Percentiles rank a stretch among this genome's conserved stretches.
These are phyloP conservation scores for Hyphopichia buzzinii DNA, from an alignment of 1,139 yeast genomes.

Conservation along the genomic window DNA sequence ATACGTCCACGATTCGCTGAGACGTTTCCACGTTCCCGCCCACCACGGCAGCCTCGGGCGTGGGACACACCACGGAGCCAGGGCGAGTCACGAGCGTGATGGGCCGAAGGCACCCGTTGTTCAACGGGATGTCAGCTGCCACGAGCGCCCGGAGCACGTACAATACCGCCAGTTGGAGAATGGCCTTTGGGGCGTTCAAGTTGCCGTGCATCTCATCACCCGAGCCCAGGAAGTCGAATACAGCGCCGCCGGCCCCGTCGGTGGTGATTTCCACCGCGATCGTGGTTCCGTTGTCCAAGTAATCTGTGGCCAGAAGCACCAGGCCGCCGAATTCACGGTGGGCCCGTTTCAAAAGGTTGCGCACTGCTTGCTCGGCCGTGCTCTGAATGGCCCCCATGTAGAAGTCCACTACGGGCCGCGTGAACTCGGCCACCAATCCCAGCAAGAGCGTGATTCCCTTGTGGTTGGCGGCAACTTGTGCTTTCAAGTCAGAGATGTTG, in stretches of 20 bases:
- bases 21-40: constrained; percentile 91
- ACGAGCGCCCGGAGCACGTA: constrained; percentile 76
- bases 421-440: constrained; percentile 31
- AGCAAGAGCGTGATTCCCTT: constrained; percentile 38
- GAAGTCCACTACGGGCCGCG: constrained; percentile 32
- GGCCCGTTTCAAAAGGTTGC: constrained; percentile 37
- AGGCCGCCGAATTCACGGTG: constrained; percentile 35
- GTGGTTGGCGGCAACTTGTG: constrained; percentile 44
- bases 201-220: constrained; percentile 47
- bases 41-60: constrained; percentile 78
- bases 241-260: constrained; percentile 36
- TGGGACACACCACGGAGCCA: constrained; percentile 68
- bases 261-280: constrained; percentile 35
- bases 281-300: constrained; percentile 46
- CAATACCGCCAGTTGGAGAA: constrained; percentile 76
- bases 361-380: constrained; percentile 43
- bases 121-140: constrained; percentile 75
- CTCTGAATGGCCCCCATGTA: constrained; percentile 45
- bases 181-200: constrained; percentile 56
- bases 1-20: constrained; percentile 78
- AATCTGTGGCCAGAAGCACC: constrained; percentile 34
- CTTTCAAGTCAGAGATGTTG: constrained; percentile 43
- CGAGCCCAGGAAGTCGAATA: constrained; percentile 40
- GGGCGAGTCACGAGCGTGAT: constrained; percentile 64
- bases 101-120: constrained; percentile 81